Conservation (phyloP, 106 monocot species). For the Amphibolis antarctica region DNA sequence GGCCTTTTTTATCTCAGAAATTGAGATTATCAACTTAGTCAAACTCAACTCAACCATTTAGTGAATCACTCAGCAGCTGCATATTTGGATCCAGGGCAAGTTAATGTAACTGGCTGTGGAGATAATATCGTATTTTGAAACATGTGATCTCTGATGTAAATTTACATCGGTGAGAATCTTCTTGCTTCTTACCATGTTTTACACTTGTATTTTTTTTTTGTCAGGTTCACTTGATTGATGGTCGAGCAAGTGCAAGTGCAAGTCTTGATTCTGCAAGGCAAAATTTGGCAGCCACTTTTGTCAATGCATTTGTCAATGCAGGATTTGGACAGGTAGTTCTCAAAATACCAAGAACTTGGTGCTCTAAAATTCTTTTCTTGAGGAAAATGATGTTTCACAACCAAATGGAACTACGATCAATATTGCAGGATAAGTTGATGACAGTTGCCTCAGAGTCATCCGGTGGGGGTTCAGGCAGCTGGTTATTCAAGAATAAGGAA, state of each 20-base stretch:
- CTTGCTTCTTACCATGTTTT: too few relatives aligned
- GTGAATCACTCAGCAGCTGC: too few relatives aligned
- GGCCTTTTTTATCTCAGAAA: too few relatives aligned
- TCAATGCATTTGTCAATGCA: conserved; percentile 99
- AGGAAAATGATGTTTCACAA: too few relatives aligned
- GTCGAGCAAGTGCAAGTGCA: conserved; percentile 73
- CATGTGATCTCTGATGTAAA: too few relatives aligned
- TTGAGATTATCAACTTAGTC: too few relatives aligned
- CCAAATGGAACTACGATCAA: not conserved
- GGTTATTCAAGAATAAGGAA: conserved; percentile 98
- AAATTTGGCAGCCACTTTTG: conserved; percentile 96
- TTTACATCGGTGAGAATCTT: too few relatives aligned
- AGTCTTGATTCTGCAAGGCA: conserved; percentile 89
- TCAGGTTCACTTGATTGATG: conserved; percentile 95
- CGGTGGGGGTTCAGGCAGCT: conserved; percentile 48
- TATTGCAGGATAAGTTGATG: conserved; percentile 88
- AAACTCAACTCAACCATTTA: too few relatives aligned
- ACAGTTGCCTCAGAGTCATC: conserved; percentile 65
- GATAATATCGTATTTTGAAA: too few relatives aligned
- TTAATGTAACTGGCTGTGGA: too few relatives aligned
- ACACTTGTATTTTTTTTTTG: not conserved
- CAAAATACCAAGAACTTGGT: not conserved
- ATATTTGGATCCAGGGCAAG: too few relatives aligned
- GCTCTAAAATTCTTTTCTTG: not conserved
- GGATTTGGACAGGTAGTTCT: conserved; percentile 84